Base-by-base conservation (phyloP, 2,329 filamentous ascomycete species). In the Cadophora sp. region DNA sequence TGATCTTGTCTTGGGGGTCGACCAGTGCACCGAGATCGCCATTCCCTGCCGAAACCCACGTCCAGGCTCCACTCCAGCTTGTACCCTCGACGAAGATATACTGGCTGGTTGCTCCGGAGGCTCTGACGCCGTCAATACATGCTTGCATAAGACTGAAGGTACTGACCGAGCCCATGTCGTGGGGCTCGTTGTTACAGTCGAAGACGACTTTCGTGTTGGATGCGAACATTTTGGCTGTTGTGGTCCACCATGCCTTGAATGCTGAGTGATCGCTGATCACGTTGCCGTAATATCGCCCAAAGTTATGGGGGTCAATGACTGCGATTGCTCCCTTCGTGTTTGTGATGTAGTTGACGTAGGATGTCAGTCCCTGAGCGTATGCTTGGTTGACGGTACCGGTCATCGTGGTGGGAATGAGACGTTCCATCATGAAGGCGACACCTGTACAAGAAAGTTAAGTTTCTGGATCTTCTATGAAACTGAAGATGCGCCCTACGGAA, bases 51-150 rank as follows among this genome's bases (percentile, higher is more conserved):
- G 71, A 67, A 4, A 64, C 79, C 73, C 73, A 75, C 22, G 72
- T 72, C 73, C 73, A 74, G 12, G 73, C 73, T 24, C 73, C 73
- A n/a, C 62, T 69, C 16, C 67, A 74, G n/a, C 65, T 65, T 22
- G 69, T 24, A 66, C 86, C 86, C 72, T 88, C 86, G 22, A 85
- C 85, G n/a, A 86, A 87, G 74, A 89, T 88, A 76, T 84, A 86
- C 73, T 88, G 86, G 19, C 71, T 71, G 11, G 79, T 83, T 19
- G 82, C 82, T n/a, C 81, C 81, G 5, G 79, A 78, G 22, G 76
- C 79, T 66, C 82, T 79, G 68, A 83, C 79, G 53, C 79, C 81
- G 66, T 82, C 69, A 64, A 83, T 83, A 68, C 80, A 80, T 58
- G 80, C 82, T 71, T 83, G 82, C 72, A 81, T 82, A n/a, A 83